Base-by-base conservation (phyloP, 306 rosid genomes). In the Elaeagnus macrophylla region DNA sequence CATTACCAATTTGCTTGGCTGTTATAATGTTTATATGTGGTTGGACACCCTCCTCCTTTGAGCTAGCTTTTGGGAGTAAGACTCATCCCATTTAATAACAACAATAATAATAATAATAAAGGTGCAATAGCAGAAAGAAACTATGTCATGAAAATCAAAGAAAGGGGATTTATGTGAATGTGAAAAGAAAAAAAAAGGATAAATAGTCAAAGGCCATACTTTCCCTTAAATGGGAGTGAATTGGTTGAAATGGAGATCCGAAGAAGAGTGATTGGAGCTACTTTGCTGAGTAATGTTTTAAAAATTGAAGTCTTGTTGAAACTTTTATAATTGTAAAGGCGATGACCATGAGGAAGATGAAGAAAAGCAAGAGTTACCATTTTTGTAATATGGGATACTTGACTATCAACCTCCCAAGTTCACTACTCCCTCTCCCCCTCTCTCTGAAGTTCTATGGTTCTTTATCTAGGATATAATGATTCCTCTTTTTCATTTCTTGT, bases 341-440 rank as follows among this genome's bases (percentile, higher is more conserved):
- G 40, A 36, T 7, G 75, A 63, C 12, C 12, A 37, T 16, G 64
- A 72, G 65, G 62, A 71, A 59, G 71, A 42, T 49, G 67, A 54
- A 48, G 32, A 15, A 67, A 60, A 61, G 53, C 16, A 40, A 65
- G 44, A 65, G 76, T 35, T 3, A 54, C 50, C 76, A 64, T 64
- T 10, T 16, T 32, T 36, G 36, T 36, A 17, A 25, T 50, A 13
- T 50, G 10, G n/a, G 18, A n/a, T n/a, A n/a, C n/a, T n/a, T n/a
- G n/a, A n/a, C n/a, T n/a, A n/a, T n/a, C n/a, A n/a, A n/a, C n/a
- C n/a, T n/a, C n/a, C n/a, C n/a, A n/a, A n/a, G n/a, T n/a, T n/a
- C n/a, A n/a, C n/a, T n/a, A n/a, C n/a, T n/a, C n/a, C n/a, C n/a
- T n/a, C n/a, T n/a, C n/a, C n/a, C n/a, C n/a, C n/a, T n/a, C n/a